Evolutionary conservation across 192 early-diverging fungal species (phyloP), one percentile per base, ranked within the genome.

Genomic region (Spinellus fusiger): DNA sequence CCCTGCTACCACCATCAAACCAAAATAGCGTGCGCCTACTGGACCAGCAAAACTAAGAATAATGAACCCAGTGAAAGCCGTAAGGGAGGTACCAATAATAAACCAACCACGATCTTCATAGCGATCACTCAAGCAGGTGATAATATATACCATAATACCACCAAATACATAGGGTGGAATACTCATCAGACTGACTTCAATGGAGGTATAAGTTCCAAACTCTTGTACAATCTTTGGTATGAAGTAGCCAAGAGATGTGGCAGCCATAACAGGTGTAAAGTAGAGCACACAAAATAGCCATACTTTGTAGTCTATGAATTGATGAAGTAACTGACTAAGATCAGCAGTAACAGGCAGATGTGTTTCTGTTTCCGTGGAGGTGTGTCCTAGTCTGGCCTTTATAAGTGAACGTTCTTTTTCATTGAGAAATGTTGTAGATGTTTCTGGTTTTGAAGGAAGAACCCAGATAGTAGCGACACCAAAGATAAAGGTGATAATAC

Each of bases 101-200:
- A 70, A 70, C 57, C 52, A 56, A 5, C 62, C 57, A 44, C 68
- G 50, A 22, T 50, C 32, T 7, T 47, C 18, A 23, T 31, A 64
- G 3, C 34, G 40, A 16, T 70, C 68, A 35, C 68, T 70, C 1
- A 59, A 48, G 12, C 52, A 27, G 26, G 68, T 70, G 1, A 64
- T 51, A 29, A 64, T 51, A 53, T 38, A 55, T 7, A 70, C 68
- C 38, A 58, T 64, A 8, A 70, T 0, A 0, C 62, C 61, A 31
- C 68, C 68, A 31, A 70, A 70, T 5, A 70, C 58, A 56, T 64
- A 70, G 1, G 68, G 68, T 2, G 68, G 68, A 28, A 70, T 64
- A 50, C 68, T 64, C 62, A 70, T 64, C 46, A 70, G 38, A 64
- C 68, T 70, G 44, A 70, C 68, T 54, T 70, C 51, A 23, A 70